These are phyloP conservation scores for Nitzschia inconspicua DNA, from an alignment of 108 stramenopile species.

Conservation along the genomic window DNA sequence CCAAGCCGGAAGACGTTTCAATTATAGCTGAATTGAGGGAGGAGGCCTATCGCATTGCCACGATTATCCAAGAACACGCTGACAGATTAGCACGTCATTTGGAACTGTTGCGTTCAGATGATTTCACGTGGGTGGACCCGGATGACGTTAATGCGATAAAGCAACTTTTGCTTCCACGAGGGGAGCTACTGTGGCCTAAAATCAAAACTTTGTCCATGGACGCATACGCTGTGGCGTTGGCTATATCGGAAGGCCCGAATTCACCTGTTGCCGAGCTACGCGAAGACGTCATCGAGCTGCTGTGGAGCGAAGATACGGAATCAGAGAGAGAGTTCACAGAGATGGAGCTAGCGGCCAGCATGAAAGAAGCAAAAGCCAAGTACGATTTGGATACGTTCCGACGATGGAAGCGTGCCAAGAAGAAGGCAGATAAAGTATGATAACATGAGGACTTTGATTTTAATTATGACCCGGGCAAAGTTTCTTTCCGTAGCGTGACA, in stretches of 20 bases:
- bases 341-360: slow-evolving; percentile 44
- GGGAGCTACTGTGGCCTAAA: slow-evolving; percentile 16
- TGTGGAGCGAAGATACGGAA: slow-evolving; percentile 31
- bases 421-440: too few species aligned
- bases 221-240: slow-evolving; percentile 27
- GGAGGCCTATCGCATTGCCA: slow-evolving; percentile 37
- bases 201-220: slow-evolving; percentile 24
- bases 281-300: slow-evolving; percentile 14
- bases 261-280: neutral
- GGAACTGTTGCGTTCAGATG: slow-evolving; percentile 26
- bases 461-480: too few species aligned
- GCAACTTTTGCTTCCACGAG: slow-evolving; percentile 56
- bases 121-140: slow-evolving; percentile 48
- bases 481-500: too few species aligned
- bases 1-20: slow-evolving; percentile 40
- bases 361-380: slow-evolving; percentile 58
- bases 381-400: slow-evolving; percentile 60
- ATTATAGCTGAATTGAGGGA: slow-evolving; percentile 29
- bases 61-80: slow-evolving; percentile 23
- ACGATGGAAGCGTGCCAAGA: slow-evolving; percentile 54
- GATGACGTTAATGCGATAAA: slow-evolving; percentile 48
- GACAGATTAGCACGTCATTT: slow-evolving; percentile 45
- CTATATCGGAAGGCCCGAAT: neutral
- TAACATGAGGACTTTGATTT: too few species aligned
- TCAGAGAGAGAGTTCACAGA: slow-evolving; percentile 35